These are phyloP conservation scores for Saxophila tyrrhenica DNA, from an alignment of 495 filamentous ascomycete genomes.

Conservation along the genomic window DNA sequence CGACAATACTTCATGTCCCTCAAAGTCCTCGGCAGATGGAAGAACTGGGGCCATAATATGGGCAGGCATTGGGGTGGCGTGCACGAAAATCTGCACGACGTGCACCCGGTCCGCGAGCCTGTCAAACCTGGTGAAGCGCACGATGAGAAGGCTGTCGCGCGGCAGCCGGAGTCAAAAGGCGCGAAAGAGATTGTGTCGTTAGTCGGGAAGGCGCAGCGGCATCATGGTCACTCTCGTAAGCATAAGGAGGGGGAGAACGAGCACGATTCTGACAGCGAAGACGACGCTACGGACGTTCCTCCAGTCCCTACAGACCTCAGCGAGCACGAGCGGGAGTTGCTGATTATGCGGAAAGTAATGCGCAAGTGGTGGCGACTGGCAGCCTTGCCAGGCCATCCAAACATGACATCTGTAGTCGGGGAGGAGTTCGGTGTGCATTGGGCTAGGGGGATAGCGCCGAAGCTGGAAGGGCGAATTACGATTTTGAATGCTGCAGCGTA, in stretches of 20 bases:
- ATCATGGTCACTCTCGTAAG: neutral
- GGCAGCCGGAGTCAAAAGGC: neutral
- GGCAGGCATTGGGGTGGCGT: constrained; percentile 51
- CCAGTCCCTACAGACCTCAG: constrained; percentile 10
- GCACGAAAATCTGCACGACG: constrained; percentile 41
- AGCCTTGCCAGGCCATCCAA: constrained; percentile 38
- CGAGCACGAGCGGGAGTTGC: constrained; percentile 21
- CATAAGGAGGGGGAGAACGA: neutral
- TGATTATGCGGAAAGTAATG: constrained; percentile 42
- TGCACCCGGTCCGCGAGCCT: constrained; percentile 19
- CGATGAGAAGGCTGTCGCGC: constrained; percentile 1
- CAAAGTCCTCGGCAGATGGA: constrained; percentile 68
- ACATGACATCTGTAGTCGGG: constrained; percentile 37
- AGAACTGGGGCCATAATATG: constrained; percentile 47
- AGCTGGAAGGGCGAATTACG: constrained; percentile 62
- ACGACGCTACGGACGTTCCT: constrained; percentile 27
- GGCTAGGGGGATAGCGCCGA: constrained; percentile 68
- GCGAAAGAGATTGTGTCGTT: neutral
- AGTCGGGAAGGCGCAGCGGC: constrained; percentile 9
- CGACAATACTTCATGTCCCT: constrained; percentile 82
- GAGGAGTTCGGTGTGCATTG: constrained; percentile 57
- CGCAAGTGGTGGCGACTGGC: constrained; percentile 65
- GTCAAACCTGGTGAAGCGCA: constrained; percentile 7
- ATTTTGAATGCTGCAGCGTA: constrained; percentile 4
- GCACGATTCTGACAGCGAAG: constrained; percentile 16